Evolutionary conservation across 331 rosid genomes (phyloP), one percentile per base, ranked within the genome.

Genomic region (Dryas integrifolia): DNA sequence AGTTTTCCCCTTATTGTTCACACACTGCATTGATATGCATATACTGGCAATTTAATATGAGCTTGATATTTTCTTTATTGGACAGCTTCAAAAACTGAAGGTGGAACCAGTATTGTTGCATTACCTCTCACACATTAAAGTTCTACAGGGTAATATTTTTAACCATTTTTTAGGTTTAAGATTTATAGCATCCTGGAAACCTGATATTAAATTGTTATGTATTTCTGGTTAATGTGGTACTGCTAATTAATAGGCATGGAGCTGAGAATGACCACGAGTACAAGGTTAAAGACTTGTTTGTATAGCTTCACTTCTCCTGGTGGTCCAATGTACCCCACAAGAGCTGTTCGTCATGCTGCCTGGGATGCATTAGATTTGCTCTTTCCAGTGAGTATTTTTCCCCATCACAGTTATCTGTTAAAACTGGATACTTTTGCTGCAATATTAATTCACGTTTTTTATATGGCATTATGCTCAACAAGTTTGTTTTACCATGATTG

Each of bases 291-390:
- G 81, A 84, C 88, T 70, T 92, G 98, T 80, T 75, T 95, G 78
- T 92, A 95, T 69, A 95, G 99, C 76, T 90, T 90, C 88, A 92
- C 99, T 57, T 84, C 96, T 76, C 99, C 98, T 0, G 97, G 99
- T 59, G 98, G 99, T 49, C 98, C 99, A 46, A 76, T 95, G 97
- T 95, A 95, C 69, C 97, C 99, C 14, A 95, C 99, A 61, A 86
- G 99, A 86, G 92, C 89, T 16, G 94, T 95, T 53, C 98, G 98
- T 7, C 99, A 92, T 86, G 98, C 98, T 70, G 99, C 99, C 45
- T 95, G 99, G 99, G 96, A 87, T 71, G 91, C 97, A 55, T 70
- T 95, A 47, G 99, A 95, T 88, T 83, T 86, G 7, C 92, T 92
- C 24, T 92, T 90, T 69, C 97, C 98, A 7, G 99, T 92, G 76